phyloP scores from a whole-genome alignment of 129 eudicot species.

The Smallanthus sonchifolius region DNA sequence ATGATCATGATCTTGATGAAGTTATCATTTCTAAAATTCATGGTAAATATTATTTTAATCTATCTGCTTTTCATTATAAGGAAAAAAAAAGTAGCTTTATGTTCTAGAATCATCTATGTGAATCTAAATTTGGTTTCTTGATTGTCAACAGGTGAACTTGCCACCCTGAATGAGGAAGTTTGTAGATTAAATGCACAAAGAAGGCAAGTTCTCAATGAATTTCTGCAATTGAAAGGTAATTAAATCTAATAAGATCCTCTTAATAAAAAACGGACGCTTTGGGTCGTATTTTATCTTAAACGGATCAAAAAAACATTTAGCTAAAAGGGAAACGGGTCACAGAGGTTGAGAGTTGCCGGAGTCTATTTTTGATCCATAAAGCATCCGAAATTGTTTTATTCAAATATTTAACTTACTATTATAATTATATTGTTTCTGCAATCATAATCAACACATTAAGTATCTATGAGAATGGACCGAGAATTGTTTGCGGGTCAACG shows the following conservation, averaged over 20 bases:
- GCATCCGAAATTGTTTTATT: neutral
- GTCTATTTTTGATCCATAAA: neutral
- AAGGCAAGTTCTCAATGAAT: slow-evolving; percentile 30
- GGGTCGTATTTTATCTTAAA: neutral
- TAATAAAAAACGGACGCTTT: neutral
- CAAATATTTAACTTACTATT: neutral
- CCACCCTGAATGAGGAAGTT: slow-evolving; percentile 26
- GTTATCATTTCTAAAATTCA: slow-evolving; percentile 17
- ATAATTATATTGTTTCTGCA: neutral
- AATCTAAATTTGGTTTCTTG: neutral
- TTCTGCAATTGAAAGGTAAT: slow-evolving; percentile 30
- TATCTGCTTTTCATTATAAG: neutral
- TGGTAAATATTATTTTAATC: slow-evolving; percentile 14
- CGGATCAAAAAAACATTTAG: neutral
- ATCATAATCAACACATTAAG: neutral
- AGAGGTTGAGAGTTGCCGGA: no score
- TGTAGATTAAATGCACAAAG: slow-evolving; percentile 21
- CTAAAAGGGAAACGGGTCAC: neutral
- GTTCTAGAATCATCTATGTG: neutral
- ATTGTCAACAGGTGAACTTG: slow-evolving; percentile 28
- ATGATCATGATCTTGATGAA: slow-evolving; percentile 20
- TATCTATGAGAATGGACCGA: neutral
- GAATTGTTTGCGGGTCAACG: neutral
- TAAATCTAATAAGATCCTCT: neutral
- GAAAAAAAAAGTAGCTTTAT: neutral